A percentile compares a stretch with the other conserved stretches of the same genome.
These are phyloP conservation scores for Coccomyxa sp. DNA, from an alignment of 139 green algal species.

Conservation along the genomic window DNA sequence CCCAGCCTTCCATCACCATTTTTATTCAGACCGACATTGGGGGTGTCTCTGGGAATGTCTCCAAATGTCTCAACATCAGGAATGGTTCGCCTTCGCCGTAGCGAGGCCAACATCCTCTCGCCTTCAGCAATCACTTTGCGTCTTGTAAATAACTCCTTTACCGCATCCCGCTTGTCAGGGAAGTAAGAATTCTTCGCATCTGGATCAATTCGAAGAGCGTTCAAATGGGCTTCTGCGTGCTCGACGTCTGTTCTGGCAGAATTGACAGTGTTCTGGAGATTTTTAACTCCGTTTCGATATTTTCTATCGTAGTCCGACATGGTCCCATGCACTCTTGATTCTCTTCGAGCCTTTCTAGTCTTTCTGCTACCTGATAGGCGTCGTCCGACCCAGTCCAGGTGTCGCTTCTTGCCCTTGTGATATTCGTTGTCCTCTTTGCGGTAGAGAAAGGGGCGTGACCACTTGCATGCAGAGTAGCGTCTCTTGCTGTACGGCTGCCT, in stretches of 20 bases:
- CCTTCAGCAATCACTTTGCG: slow-evolving; percentile 2
- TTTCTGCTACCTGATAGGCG: slow-evolving; percentile 1
- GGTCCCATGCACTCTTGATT: slow-evolving; percentile 2
- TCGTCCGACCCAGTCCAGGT: neutral
- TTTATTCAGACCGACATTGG: slow-evolving; percentile 1
- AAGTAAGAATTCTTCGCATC: neutral
- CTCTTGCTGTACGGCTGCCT: neutral
- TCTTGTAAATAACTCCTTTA: neutral
- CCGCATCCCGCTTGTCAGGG: neutral
- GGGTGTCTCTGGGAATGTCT: neutral
- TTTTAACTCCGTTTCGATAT: slow-evolving; percentile 3
- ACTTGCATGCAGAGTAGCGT: neutral
- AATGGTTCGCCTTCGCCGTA: neutral
- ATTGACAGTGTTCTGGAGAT: neutral
- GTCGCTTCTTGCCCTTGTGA: slow-evolving; percentile 1
- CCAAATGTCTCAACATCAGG: neutral
- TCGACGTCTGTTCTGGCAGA: neutral
- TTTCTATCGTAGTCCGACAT: neutral
- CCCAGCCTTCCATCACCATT: slow-evolving; percentile 1
- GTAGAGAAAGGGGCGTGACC: slow-evolving; percentile 1
- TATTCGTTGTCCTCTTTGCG: slow-evolving; percentile 2
- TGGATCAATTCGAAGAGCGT: neutral
- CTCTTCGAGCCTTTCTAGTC: neutral
- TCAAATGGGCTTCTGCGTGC: neutral
- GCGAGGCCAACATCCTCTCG: neutral